These are phyloP conservation scores for Domatiomyces globalis DNA, from an alignment of 2,329 filamentous ascomycete species.

Conservation along the genomic window DNA sequence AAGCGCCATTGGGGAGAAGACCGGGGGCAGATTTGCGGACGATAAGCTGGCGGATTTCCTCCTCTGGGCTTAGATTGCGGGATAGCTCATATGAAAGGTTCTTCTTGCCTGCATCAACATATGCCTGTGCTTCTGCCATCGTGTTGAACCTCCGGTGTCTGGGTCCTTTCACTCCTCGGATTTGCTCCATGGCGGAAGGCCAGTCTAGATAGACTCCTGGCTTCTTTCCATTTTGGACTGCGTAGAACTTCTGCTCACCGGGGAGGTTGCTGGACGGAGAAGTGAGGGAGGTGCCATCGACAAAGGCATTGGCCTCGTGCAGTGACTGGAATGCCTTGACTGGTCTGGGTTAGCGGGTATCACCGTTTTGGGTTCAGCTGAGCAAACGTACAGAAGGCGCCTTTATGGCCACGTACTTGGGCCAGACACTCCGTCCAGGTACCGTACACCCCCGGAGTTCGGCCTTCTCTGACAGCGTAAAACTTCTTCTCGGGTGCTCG, in stretches of 20 bases:
- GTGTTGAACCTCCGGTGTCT: slow-evolving; percentile 56
- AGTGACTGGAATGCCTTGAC: slow-evolving; percentile 65
- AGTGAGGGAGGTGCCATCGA: slow-evolving; percentile 43
- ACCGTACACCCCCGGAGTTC: slow-evolving; percentile 48
- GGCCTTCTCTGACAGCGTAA: slow-evolving; percentile 49
- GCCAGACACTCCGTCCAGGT: slow-evolving; percentile 48
- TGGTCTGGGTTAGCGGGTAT: slow-evolving; percentile 24
- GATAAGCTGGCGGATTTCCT: slow-evolving; percentile 16
- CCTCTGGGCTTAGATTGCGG: slow-evolving; percentile 11
- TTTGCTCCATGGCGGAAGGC: slow-evolving; percentile 57
- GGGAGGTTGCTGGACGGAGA: slow-evolving; percentile 24
- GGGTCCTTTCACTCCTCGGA: slow-evolving; percentile 55
- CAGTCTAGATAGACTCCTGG: slow-evolving; percentile 53
- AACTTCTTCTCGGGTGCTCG: slow-evolving; percentile 39
- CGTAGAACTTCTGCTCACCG: slow-evolving; percentile 39
- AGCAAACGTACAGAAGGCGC: slow-evolving; percentile 50
- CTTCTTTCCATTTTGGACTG: slow-evolving; percentile 42
- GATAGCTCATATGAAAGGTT: slow-evolving; percentile 4
- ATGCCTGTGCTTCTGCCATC: slow-evolving; percentile 60
- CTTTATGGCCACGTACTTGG: slow-evolving; percentile 49
- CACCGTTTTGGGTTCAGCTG: neutral
- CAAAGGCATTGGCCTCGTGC: slow-evolving; percentile 66
- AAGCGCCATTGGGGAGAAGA: slow-evolving; percentile 26
- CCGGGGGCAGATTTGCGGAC: slow-evolving; percentile 23
- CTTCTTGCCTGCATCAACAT: slow-evolving; percentile 40